Percentiles rank a stretch among this genome's conserved stretches.
phyloP scores from a whole-genome alignment of 208 protist genomes.

The Crithidia sp. region DNA sequence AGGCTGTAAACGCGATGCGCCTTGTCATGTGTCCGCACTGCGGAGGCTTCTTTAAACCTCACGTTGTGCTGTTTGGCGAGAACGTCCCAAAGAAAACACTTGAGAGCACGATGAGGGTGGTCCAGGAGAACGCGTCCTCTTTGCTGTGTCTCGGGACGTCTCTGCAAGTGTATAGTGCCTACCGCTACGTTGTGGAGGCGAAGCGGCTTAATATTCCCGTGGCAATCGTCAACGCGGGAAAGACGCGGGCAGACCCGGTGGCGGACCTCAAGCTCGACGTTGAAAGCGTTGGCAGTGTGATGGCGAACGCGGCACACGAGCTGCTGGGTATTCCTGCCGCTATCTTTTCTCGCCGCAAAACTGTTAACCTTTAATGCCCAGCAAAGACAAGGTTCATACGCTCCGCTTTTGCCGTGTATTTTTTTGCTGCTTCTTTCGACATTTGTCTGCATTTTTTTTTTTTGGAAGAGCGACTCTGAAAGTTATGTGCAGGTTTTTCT shows the following conservation, averaged over 20 bases:
- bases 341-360: constrained; percentile 23
- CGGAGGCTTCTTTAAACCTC: constrained; percentile 71
- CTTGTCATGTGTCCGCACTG: constrained; percentile 64
- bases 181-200: constrained; percentile 67
- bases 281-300: constrained; percentile 39
- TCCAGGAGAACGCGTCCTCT: constrained; percentile 41
- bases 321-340: constrained; percentile 28
- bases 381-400: too few relatives aligned
- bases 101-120: constrained; percentile 21
- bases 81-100: constrained; percentile 57
- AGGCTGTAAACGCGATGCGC: constrained; percentile 52
- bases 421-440: background rate
- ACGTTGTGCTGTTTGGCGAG: constrained; percentile 88
- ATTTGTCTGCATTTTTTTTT: too few relatives aligned
- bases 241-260: constrained; percentile 64
- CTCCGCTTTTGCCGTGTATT: background rate
- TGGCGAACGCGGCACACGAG: constrained; percentile 36
- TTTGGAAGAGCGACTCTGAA: too few relatives aligned
- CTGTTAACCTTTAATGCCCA: constrained; percentile 8
- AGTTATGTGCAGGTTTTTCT: too few relatives aligned
- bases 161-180: constrained; percentile 78
- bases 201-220: constrained; percentile 59
- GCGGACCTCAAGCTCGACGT: constrained; percentile 66
- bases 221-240: constrained; percentile 68
- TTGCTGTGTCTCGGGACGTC: constrained; percentile 82